Evolutionary conservation across 768 basidiomycete genomes (phyloP), one percentile per base, ranked within the genome.

Genomic region (Postia placenta): DNA sequence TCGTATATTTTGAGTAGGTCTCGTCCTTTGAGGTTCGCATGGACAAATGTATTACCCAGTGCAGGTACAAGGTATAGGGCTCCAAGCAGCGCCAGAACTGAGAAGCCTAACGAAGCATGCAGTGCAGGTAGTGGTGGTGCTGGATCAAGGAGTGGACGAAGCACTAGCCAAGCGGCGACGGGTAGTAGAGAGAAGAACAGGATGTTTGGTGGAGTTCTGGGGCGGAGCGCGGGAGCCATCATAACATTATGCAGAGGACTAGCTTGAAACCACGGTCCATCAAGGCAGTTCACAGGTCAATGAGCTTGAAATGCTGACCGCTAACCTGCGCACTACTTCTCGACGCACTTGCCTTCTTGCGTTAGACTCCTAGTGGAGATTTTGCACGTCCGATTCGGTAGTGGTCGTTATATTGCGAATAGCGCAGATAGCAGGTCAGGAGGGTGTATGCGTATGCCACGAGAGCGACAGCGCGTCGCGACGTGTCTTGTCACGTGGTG

Each of bases 1-100:
- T 73, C 69, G 59, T 89, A 87, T 11, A 75, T 79, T 66, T 99
- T 98, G 42, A 96, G 74, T 51, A 96, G 68, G 66, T 99, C 96
- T 52, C 75, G 76, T 19, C 96, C 96, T 58, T 82, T 85, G 47
- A 99, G 70, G 41, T 87, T 83, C 1, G 91, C 92, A 37, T 75
- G 78, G 22, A 92, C 71, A 62, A 98, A 95, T 0, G 80, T 76
- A 0, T 82, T 80, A 0, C 87, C 88, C 12, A 99, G 75, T 0
- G 79, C 76, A n/a, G 94, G 95, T 25, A 98, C 76, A 37, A 92
- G 75, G 59, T 83, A 81, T 11, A 90, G 61, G 1, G 88, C 83
- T 2, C 81, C 79, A 11, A 91, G 61, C 49, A 95, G 85, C 0
- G 93, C 91, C 53, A 92, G 74, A 42, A 95, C 66, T 1, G 90